Conservation (phyloP, 2,329 filamentous ascomycete genomes). For the Colletotrichum plurivorum region DNA sequence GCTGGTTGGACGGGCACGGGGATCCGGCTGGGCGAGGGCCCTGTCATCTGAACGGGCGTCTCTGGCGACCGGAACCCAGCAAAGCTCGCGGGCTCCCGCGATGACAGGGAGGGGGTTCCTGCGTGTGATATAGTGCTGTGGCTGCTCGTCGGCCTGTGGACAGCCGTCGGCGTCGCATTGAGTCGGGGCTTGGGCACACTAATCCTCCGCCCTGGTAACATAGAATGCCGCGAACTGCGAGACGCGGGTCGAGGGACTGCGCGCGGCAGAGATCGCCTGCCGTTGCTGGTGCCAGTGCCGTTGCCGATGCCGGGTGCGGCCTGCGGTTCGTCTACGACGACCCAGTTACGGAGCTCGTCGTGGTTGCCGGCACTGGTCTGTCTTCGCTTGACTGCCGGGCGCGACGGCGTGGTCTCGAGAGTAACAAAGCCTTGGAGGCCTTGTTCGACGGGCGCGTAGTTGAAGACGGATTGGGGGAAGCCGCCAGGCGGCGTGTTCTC, state of each 20-base stretch:
- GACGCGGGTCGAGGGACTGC: constrained; percentile 37
- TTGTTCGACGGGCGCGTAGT: constrained; percentile 45
- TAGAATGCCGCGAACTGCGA: constrained; percentile 46
- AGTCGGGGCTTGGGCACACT: constrained; percentile 57
- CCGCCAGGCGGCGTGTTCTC: constrained; percentile 40
- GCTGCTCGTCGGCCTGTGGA: constrained; percentile 47
- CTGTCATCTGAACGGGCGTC: constrained; percentile 48
- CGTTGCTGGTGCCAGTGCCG: neutral
- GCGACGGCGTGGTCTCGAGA: constrained; percentile 58
- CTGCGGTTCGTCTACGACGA: constrained; percentile 70
- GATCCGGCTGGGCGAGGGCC: constrained; percentile 59
- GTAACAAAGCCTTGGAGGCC: constrained; percentile 49
- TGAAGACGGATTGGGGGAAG: constrained; percentile 50
- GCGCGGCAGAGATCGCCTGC: constrained; percentile 25
- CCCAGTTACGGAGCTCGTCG: constrained; percentile 78
- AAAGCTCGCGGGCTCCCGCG: constrained; percentile 55
- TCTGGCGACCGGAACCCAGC: constrained; percentile 62
- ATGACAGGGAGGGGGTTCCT: constrained; percentile 51
- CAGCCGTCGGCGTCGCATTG: constrained; percentile 49
- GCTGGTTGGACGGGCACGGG: constrained; percentile 51
- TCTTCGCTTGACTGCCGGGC: constrained; percentile 66
- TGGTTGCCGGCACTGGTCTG: constrained; percentile 63
- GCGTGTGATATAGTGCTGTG: constrained; percentile 47
- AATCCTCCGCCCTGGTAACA: constrained; percentile 59
- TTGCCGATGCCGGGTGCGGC: neutral